Base-by-base conservation (phyloP, 208 protist genomes). In the Zelonia costaricensis region DNA sequence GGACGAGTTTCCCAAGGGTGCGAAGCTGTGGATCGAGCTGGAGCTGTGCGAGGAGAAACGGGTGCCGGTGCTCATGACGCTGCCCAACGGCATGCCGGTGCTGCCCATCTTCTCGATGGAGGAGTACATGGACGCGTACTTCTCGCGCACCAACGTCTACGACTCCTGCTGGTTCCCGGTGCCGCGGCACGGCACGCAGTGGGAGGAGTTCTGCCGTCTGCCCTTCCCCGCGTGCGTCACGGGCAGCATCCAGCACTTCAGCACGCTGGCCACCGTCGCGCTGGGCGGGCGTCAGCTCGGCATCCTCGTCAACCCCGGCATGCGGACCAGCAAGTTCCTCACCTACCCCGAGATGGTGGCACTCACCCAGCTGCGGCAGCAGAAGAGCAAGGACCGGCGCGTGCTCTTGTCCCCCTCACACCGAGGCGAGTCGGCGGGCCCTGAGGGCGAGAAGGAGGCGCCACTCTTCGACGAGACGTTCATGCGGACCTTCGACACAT, bases 261-360 rank as follows among this genome's bases (percentile, higher is more conserved):
- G 75, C 65, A 74, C 75, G 22, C 71, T 96, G 3, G 84, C 91
- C 18, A 96, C 91, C 6, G 63, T 93, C 3, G 82, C 91, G 8
- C 60, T 90, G 12, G 61, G 31, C 13, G 36, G 42, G 4, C 52
- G 30, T 7, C 58, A 70, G 46, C 53, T 60, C 10, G 85, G 71
- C 20, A 78, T 96, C 31, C 54, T 92, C 7, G 43, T 96, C 13
- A 96, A 96, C 44, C 83, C 91, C 3, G 82, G 87, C 4, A 84
- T 92, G 74, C 81, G 74, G 43, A 82, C 78, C 25, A 93, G 85
- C 66, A 96, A 96, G 74, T 94, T 96, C 54, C 55, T 96, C 22
- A 94, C 91, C 3, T 96, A 93, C 40, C 86, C 91, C 1, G 91
- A 96, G 58, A 89, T 93, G 86, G 84, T 93, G 28, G 62, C 87